Evolutionary conservation across 2,329 filamentous ascomycete species (phyloP).

Genomic region (Magnaporthiopsis rhizophila): DNA sequence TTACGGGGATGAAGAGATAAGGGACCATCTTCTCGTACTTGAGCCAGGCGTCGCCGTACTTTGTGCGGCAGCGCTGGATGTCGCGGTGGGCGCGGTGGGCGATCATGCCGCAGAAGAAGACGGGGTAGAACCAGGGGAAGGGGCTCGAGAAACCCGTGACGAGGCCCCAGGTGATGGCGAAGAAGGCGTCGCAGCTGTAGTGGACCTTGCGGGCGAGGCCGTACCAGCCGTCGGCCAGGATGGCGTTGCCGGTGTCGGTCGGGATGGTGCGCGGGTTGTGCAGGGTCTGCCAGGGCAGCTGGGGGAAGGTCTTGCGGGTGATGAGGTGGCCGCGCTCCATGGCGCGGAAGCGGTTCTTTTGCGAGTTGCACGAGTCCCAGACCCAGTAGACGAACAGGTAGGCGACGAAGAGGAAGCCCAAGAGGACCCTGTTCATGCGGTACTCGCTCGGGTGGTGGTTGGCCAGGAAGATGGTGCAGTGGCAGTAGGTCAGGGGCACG

Average conservation of each 20-base stretch:
- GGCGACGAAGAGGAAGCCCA: conserved; percentile 50
- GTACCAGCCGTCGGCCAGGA: conserved; percentile 73
- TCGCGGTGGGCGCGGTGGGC: conserved; percentile 69
- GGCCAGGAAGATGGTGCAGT: conserved; percentile 74
- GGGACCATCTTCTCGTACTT: conserved; percentile 19
- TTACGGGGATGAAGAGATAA: conserved; percentile 38
- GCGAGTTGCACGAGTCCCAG: conserved; percentile 75
- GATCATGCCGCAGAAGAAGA: conserved; percentile 80
- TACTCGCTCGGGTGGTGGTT: conserved; percentile 65
- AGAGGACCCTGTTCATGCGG: conserved; percentile 53
- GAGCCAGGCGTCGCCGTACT: conserved; percentile 49
- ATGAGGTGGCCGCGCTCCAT: conserved; percentile 57
- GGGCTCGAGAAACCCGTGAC: conserved; percentile 72
- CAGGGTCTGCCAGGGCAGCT: conserved; percentile 69
- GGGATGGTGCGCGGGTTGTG: conserved; percentile 65
- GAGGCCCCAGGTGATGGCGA: conserved; percentile 70
- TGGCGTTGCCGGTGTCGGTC: conserved; percentile 59
- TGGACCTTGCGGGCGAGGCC: conserved; percentile 68
- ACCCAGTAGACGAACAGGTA: conserved; percentile 76
- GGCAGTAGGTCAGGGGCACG: conserved; percentile 74
- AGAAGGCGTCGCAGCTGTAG: conserved; percentile 74
- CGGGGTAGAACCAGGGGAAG: conserved; percentile 85
- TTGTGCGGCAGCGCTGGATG: conserved; percentile 66
- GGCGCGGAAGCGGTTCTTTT: conserved; percentile 77
- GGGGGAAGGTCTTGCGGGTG: conserved; percentile 66